Conservation (phyloP, 148 eudicot genomes). For the Rhododendron mucronatum region DNA sequence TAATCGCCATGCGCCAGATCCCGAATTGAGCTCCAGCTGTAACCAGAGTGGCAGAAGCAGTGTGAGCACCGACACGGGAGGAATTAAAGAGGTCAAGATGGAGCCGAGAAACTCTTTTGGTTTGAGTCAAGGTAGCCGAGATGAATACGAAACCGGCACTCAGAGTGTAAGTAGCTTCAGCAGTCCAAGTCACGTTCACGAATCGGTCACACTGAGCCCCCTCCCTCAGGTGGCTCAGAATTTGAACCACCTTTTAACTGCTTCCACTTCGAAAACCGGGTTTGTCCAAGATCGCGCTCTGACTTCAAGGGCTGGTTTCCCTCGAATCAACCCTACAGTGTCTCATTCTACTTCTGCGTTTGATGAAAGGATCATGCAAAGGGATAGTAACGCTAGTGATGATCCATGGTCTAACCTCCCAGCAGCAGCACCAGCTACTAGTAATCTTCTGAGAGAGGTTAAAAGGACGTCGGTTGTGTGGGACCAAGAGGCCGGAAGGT, state of each 20-base stretch:
- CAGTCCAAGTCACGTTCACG: constrained; percentile 84
- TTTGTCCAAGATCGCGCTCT: constrained; percentile 25
- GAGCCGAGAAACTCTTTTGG: constrained; percentile 56
- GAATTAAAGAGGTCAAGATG: constrained; percentile 44
- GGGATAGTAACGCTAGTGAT: constrained; percentile 43
- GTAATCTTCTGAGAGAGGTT: constrained; percentile 56
- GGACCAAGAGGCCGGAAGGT: constrained; percentile 98
- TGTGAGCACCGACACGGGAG: constrained; percentile 62
- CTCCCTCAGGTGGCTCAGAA: constrained; percentile 58
- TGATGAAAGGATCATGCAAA: constrained; percentile 47
- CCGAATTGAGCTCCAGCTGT: constrained; percentile 71
- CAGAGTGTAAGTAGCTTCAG: constrained; percentile 84
- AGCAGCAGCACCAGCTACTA: constrained; percentile 22
- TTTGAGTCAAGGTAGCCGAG: constrained; percentile 85
- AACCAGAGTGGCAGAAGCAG: constrained; percentile 84
- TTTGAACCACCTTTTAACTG: constrained; percentile 26
- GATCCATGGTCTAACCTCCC: constrained; percentile 42
- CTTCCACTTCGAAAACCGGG: constrained; percentile 26
- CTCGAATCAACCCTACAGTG: constrained; percentile 17
- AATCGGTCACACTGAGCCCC: constrained; percentile 75
- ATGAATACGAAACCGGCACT: constrained; percentile 85
- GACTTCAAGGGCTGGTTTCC: constrained; percentile 26
- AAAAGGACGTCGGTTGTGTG: constrained; percentile 82
- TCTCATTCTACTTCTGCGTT: constrained; percentile 28
- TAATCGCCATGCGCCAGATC: constrained; percentile 34